Percentiles rank a stretch among this genome's conserved stretches.
phyloP scores from a whole-genome alignment of 805 yeast species.

The Lachancea mirantina region DNA sequence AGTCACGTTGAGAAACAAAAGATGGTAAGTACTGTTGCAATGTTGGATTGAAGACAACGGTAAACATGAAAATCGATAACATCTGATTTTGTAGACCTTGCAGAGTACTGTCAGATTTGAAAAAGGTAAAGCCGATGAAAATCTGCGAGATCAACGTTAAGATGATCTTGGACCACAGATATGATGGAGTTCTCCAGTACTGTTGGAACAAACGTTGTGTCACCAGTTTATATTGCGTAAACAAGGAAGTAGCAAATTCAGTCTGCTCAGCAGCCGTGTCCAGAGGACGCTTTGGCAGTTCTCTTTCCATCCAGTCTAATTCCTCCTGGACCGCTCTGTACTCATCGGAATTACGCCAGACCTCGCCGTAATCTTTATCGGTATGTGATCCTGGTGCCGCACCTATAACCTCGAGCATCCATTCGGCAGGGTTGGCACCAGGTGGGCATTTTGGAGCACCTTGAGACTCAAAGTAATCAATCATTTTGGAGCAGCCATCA shows the following conservation, averaged over 20 bases:
- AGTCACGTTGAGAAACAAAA: conserved; percentile 52
- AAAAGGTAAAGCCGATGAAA: conserved; percentile 70
- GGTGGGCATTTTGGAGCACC: conserved; percentile 64
- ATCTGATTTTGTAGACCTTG: conserved; percentile 79
- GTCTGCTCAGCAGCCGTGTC: conserved; percentile 29
- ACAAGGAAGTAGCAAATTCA: conserved; percentile 40
- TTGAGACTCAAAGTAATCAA: conserved; percentile 55
- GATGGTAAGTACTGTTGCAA: conserved; percentile 58
- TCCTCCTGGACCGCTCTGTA: conserved; percentile 51
- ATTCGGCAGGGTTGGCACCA: conserved; percentile 77
- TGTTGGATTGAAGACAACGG: conserved; percentile 48
- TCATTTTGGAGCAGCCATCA: conserved; percentile 47
- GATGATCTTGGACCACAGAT: conserved; percentile 51
- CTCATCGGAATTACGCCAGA: conserved; percentile 69
- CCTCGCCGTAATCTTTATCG: conserved; percentile 62
- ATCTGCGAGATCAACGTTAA: conserved; percentile 50
- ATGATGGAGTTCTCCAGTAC: conserved; percentile 60
- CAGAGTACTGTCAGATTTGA: conserved; percentile 52
- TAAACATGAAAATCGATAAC: conserved; percentile 67
- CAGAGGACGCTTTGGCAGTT: conserved; percentile 36
- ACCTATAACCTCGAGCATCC: conserved; percentile 85
- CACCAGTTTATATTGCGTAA: conserved; percentile 39
- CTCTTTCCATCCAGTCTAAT: conserved; percentile 56
- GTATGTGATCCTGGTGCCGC: conserved; percentile 79
- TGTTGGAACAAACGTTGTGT: conserved; percentile 53